Evolutionary conservation across 1,284 basidiomycete genomes (phyloP), one percentile per base, ranked within the genome.

Genomic region (Abortiporus biennis): DNA sequence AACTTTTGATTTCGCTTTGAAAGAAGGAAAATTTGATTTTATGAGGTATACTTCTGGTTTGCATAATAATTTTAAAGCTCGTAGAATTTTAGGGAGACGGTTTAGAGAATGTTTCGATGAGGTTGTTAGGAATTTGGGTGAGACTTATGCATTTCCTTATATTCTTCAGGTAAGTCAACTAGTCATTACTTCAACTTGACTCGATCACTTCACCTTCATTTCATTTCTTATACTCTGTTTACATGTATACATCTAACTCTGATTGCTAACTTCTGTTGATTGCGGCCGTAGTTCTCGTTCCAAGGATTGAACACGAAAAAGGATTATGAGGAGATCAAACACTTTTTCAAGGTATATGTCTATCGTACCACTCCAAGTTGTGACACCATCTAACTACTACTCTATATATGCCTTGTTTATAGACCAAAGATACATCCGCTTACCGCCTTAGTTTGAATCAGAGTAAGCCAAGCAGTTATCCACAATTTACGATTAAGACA

Each of bases 401-500:
- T n/a, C n/a, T n/a, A n/a, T n/a, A n/a, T n/a, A n/a, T n/a, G n/a
- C n/a, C n/a, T n/a, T n/a, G n/a, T n/a, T n/a, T n/a, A n/a, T n/a
- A n/a, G n/a, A n/a, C n/a, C n/a, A n/a, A n/a, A n/a, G n/a, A n/a
- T n/a, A n/a, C n/a, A n/a, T n/a, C n/a, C n/a, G n/a, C n/a, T n/a
- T n/a, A n/a, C n/a, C n/a, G n/a, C n/a, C n/a, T n/a, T n/a, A n/a
- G n/a, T n/a, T n/a, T n/a, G n/a, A n/a, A 33, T 19, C 6, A 11
- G 17, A 15, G 5, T 15, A 6, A 36, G n/a, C 6, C 24, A 36
- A 34, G 22, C 6, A 12, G 17, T 6, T 20, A 16, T n/a, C n/a
- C n/a, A n/a, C 36, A 19, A n/a, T 17, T 25, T 23, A 43, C 34
- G 22, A 13, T 24, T 36, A 43, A 17, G 41, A 43, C 19, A 43